Percentiles rank a stretch among this genome's conserved stretches.
phyloP scores from a whole-genome alignment of 2,329 filamentous ascomycete species.

The Xylaria sp. region DNA sequence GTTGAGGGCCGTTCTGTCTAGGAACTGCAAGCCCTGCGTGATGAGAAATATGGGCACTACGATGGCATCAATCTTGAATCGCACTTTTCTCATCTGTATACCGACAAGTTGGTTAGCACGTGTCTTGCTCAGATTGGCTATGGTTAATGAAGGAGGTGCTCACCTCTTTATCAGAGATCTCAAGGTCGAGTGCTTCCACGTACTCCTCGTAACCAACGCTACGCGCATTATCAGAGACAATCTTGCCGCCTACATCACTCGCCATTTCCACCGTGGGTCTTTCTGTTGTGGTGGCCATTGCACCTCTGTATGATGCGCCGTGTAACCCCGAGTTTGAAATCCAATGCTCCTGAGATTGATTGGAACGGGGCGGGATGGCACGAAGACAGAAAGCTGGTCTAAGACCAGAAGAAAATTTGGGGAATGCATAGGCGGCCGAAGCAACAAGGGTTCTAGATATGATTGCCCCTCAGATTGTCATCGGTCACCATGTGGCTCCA shows the following conservation, averaged over 20 bases:
- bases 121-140: not conserved
- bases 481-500: not conserved
- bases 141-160: not conserved
- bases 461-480: not conserved
- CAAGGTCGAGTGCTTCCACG: conserved; percentile 25
- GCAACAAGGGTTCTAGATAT: not conserved
- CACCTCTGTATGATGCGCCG: not conserved
- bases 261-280: not conserved
- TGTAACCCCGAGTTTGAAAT: too few relatives aligned
- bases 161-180: conserved; percentile 31
- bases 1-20: conserved; percentile 42
- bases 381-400: not conserved
- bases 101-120: not conserved
- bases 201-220: conserved; percentile 32
- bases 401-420: too few relatives aligned
- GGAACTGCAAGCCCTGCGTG: conserved; percentile 42
- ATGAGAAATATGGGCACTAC: conserved; percentile 42
- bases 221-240: not conserved
- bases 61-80: conserved; percentile 42
- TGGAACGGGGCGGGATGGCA: not conserved
- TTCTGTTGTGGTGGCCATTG: not conserved
- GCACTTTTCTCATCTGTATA: conserved; percentile 25
- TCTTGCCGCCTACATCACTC: not conserved
- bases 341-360: not conserved
- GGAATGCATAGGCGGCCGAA: not conserved